Conservation (phyloP, 2,329 filamentous ascomycete genomes). For the Penicillium oxalicum region DNA sequence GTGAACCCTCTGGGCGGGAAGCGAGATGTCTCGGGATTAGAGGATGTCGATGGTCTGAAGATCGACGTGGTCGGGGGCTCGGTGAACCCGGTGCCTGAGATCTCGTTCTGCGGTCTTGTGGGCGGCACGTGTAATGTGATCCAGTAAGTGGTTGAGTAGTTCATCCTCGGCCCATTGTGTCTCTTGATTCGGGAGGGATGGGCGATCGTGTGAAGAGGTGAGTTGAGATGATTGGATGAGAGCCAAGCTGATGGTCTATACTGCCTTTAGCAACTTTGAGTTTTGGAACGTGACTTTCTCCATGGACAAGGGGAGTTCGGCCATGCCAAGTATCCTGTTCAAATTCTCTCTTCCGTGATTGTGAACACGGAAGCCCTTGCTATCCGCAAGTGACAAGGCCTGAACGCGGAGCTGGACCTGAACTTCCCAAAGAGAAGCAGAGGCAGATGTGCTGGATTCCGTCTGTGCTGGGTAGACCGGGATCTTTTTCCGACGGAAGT, state of each 20-base stretch:
- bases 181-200: no score
- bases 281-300: constrained; percentile 1
- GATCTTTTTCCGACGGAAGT: no score
- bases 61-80: constrained; percentile 1
- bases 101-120: not conserved
- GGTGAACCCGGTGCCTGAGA: constrained; percentile 1
- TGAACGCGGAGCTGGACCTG: no score
- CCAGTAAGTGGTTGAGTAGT: not conserved
- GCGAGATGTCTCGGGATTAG: not conserved
- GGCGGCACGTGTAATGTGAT: not conserved
- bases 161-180: no score
- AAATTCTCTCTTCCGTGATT: constrained; percentile 1
- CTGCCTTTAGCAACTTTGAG: constrained; percentile 1
- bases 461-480: no score
- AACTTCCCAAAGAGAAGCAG: no score
- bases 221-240: no score
- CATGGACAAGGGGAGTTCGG: not conserved
- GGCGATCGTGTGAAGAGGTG: no score
- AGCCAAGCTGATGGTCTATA: not conserved
- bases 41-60: constrained; percentile 1
- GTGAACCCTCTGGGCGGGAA: not conserved
- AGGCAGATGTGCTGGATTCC: no score
- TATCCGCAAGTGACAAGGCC: no score
- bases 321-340: not conserved
- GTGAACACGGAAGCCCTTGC: no score